Conservation (phyloP, 106 monocot species). For the Cymbidium sinense region DNA sequence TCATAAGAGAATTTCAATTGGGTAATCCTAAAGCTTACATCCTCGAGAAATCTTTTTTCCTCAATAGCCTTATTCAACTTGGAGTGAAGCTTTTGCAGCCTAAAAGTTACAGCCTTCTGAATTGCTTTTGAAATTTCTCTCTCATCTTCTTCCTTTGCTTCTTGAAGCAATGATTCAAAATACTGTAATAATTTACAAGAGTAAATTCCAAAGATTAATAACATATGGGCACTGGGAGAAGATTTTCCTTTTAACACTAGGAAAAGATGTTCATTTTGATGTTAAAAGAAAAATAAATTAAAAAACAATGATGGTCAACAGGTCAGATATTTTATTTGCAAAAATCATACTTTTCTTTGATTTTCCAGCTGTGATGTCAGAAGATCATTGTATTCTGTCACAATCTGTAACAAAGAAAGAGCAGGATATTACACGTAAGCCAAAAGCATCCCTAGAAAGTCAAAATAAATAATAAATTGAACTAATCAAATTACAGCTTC, state of each 20-base stretch:
- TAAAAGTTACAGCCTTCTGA: constrained; percentile 48
- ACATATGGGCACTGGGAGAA: not conserved
- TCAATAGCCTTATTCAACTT: constrained; percentile 53
- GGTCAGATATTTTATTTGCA: not conserved
- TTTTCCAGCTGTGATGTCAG: constrained; percentile 79
- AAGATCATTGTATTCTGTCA: constrained; percentile 84
- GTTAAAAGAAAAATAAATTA: not conserved
- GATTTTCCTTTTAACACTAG: not conserved
- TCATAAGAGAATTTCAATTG: not conserved
- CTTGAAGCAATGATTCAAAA: constrained; percentile 65
- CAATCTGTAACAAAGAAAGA: constrained; percentile 38
- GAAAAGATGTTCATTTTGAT: not conserved
- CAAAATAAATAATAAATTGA: not conserved
- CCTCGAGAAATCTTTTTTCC: constrained; percentile 78
- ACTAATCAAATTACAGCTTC: constrained; percentile 50
- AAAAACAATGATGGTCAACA: not conserved
- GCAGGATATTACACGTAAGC: not conserved
- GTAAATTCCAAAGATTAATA: not conserved
- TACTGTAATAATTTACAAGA: constrained; percentile 31
- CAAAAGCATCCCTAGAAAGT: not conserved
- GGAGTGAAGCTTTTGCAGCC: constrained; percentile 57
- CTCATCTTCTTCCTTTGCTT: constrained; percentile 67
- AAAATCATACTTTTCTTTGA: constrained; percentile 70
- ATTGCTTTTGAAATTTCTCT: constrained; percentile 54
- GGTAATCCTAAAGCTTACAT: constrained; percentile 32